These are phyloP conservation scores for Cyberlindnera mrakii DNA, from an alignment of 805 yeast species.

Conservation along the genomic window DNA sequence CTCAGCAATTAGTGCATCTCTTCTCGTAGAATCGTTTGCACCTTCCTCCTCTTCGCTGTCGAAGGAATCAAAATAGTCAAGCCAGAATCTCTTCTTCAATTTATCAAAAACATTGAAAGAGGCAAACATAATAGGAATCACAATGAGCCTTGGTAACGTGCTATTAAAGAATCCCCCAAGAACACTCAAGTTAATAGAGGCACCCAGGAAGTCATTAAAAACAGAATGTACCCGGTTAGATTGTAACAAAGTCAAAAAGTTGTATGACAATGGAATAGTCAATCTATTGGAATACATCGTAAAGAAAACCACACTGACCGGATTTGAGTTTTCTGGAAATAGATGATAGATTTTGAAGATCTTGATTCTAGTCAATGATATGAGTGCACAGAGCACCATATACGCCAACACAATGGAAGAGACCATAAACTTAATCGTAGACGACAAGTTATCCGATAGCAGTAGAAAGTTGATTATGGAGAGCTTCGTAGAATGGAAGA, in stretches of 20 bases:
- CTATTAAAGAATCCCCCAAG: constrained; percentile 67
- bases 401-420: constrained; percentile 43
- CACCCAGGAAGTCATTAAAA: constrained; percentile 71
- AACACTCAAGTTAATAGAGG: constrained; percentile 68
- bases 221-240: constrained; percentile 39
- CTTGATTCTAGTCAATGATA: constrained; percentile 59
- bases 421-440: constrained; percentile 30
- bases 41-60: constrained; percentile 34
- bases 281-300: constrained; percentile 76
- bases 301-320: constrained; percentile 69
- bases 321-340: constrained; percentile 65
- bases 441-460: constrained; percentile 24
- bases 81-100: constrained; percentile 31
- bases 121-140: constrained; percentile 65
- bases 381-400: constrained; percentile 64
- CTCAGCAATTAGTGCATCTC: constrained; percentile 15
- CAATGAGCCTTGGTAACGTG: constrained; percentile 66
- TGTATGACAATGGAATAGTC: constrained; percentile 77
- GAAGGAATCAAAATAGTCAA: constrained; percentile 29
- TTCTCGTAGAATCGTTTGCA: constrained; percentile 11
- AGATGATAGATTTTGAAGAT: constrained; percentile 74
- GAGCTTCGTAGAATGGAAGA: constrained; percentile 60
- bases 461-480: constrained; percentile 55
- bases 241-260: constrained; percentile 59
- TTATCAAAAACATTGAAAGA: constrained; percentile 62